phyloP scores from a whole-genome alignment of 257 asterid species.

The Cordia subcordata region DNA sequence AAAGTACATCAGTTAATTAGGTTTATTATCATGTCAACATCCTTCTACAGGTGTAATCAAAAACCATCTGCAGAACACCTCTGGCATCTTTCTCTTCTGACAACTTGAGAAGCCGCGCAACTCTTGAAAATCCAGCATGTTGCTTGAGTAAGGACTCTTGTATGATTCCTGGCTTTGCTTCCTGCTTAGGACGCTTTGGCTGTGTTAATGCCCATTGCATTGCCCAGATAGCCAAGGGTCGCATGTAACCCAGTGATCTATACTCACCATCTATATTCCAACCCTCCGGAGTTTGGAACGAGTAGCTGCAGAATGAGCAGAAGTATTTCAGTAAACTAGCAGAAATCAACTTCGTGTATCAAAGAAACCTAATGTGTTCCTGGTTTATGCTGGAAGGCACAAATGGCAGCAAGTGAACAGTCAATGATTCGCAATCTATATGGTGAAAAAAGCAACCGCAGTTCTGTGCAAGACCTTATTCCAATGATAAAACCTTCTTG shows the following conservation, averaged over 20 bases:
- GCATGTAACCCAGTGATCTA: slow-evolving; percentile 80
- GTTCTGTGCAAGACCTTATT: no score
- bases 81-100: slow-evolving; percentile 60
- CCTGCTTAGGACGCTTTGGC: slow-evolving; percentile 32
- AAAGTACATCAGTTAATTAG: background rate
- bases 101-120: slow-evolving; percentile 69
- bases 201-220: slow-evolving; percentile 93
- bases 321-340: slow-evolving; percentile 1
- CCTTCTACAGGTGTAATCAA: slow-evolving; percentile 76
- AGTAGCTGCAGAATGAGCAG: slow-evolving; percentile 40
- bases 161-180: slow-evolving; percentile 37
- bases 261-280: slow-evolving; percentile 74
- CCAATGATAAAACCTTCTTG: no score
- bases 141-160: slow-evolving; percentile 57
- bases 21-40: slow-evolving; percentile 35
- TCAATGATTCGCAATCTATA: no score
- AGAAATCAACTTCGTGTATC: background rate
- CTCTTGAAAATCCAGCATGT: slow-evolving; percentile 68
- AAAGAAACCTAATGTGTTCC: background rate
- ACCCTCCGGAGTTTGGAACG: slow-evolving; percentile 90
- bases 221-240: slow-evolving; percentile 94
- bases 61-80: slow-evolving; percentile 64
- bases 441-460: no score
- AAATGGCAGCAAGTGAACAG: no score
- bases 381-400: no score